Percentiles rank a stretch among this genome's conserved stretches.
phyloP scores from a whole-genome alignment of 2,329 filamentous ascomycete species.

The Didymella pomorum region DNA sequence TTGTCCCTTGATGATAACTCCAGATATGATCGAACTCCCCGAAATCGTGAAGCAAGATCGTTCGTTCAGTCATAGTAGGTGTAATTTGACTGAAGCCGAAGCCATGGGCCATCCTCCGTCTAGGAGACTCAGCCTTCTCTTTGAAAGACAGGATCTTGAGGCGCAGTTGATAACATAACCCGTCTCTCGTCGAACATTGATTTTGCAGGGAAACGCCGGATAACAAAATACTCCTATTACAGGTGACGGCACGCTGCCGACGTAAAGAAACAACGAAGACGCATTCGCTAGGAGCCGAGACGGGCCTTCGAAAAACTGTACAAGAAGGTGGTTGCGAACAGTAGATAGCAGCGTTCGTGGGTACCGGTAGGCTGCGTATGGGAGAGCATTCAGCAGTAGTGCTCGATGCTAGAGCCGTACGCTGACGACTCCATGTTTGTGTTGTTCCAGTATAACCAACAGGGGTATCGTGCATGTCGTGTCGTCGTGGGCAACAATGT shows the following conservation, averaged over 20 bases:
- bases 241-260: background rate
- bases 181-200: background rate
- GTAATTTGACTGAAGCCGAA: slow-evolving; percentile 1
- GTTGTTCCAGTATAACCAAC: background rate
- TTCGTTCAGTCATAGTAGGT: slow-evolving; percentile 2
- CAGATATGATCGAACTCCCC: background rate
- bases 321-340: slow-evolving; percentile 6
- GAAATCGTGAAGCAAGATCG: background rate
- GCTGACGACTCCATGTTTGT: background rate
- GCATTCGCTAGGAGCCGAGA: background rate
- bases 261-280: background rate
- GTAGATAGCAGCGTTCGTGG: background rate
- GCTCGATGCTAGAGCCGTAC: background rate
- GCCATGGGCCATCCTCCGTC: background rate
- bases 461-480: slow-evolving; percentile 1
- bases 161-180: background rate
- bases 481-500: background rate
- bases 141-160: background rate
- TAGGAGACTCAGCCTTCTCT: background rate
- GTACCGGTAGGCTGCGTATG: background rate
- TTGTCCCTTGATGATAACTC: background rate
- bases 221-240: background rate
- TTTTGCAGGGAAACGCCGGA: background rate
- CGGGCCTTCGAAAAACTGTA: slow-evolving; percentile 5
- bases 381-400: background rate